phyloP scores from a whole-genome alignment of 2,329 filamentous ascomycete species.

The Rhynchosporium graminicola region DNA sequence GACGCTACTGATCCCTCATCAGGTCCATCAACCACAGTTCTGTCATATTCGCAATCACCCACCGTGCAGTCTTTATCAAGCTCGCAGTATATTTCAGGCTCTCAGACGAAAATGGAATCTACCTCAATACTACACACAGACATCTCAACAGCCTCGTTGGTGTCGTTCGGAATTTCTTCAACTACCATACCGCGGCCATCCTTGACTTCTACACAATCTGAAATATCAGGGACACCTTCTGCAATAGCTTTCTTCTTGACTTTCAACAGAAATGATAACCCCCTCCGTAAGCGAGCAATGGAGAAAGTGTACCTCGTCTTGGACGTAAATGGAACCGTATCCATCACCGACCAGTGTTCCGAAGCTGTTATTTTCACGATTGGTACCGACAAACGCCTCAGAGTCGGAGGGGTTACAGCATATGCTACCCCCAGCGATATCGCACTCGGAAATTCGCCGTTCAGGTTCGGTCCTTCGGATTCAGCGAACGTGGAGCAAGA shows the following conservation, averaged over 20 bases:
- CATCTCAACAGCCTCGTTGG: background rate
- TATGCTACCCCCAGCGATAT: conserved; percentile 1
- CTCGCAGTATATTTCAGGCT: background rate
- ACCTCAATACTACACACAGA: background rate
- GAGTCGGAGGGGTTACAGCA: conserved; percentile 1
- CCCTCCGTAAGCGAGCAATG: background rate
- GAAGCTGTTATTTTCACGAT: conserved; percentile 12
- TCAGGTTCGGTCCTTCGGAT: conserved; percentile 3
- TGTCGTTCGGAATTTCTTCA: background rate
- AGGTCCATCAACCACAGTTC: background rate
- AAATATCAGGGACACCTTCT: background rate
- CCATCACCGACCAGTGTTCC: background rate
- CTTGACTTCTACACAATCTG: background rate
- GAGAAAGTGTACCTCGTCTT: conserved; percentile 7
- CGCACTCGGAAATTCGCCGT: background rate
- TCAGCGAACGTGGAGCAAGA: background rate
- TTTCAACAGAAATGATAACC: background rate
- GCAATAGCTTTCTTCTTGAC: background rate
- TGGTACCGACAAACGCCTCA: background rate
- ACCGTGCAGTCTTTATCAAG: no score
- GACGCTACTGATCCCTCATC: background rate
- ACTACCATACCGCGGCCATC: background rate
- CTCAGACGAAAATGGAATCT: background rate
- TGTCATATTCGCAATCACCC: no score
- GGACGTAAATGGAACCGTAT: background rate